Base-by-base conservation (phyloP, 2,329 filamentous ascomycete genomes). In the Aspergillus sp. region DNA sequence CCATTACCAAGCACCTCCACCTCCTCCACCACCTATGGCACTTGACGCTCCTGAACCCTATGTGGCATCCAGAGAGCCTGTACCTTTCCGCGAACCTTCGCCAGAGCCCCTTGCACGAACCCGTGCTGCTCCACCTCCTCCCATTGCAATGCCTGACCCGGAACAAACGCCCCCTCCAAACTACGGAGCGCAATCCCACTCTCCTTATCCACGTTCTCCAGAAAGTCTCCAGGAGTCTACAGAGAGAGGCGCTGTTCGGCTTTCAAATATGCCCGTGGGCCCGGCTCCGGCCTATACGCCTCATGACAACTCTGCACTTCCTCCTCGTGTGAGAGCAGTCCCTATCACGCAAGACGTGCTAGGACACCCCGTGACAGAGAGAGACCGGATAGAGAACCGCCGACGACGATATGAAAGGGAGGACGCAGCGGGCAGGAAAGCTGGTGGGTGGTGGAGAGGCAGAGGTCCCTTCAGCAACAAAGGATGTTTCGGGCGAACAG, bases 401-500 rank as follows among this genome's bases (percentile, higher is more conserved):
- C 67, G 82, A 80, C 57, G 81, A 78, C 59, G 83, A 79, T 19
- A 81, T 83, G 87, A 90, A 69, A 88, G 87, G 59, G 87, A 90
- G 70, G 88, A 90, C 41, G 79, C 79, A 2, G 65, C 82, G 17
- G 85, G 83, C 1, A 80, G 78, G 49, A 85, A 82, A 61, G 70
- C 79, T 1, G 86, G 86, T 2, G 82, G 84, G 3, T 79, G 85
- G 43, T 90, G 87, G 86, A 83, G 84, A 66, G 87, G 87, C 2
- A 81, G 87, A 48, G 84, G 83, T 9, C 89, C 84, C 59, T 78
- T 90, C 37, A 81, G 85, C 0, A 77, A 81, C 15, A 81, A 77
- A n/a, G 86, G 87, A 2, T 90, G 86, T 70, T 87, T 86, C 68
- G 87, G 88, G 1, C 80, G 86, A 19, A 75, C 77, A 2, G 86